Evolutionary conservation across 306 rosid genomes (phyloP), one percentile per base, ranked within the genome.

Genomic region (Rosa multiflora): DNA sequence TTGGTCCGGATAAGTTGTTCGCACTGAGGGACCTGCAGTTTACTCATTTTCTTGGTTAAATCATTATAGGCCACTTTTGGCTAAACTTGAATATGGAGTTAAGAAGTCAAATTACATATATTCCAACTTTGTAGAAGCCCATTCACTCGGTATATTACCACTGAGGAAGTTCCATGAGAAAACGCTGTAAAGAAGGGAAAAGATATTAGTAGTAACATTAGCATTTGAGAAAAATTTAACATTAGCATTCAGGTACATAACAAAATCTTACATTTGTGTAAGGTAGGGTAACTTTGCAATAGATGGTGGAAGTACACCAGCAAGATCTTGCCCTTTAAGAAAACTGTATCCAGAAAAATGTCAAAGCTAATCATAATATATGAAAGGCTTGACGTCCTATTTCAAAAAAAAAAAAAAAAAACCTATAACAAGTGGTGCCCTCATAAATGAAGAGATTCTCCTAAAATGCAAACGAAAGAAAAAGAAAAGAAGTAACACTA

Each of bases 141-240:
- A 71, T 71, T 79, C 53, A 13, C 7, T 66, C 35, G 82, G 82
- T 58, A 79, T 79, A 11, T 61, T 70, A n/a, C 82, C 82, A 46
- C 42, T 58, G 3, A 79, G 76, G 70, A 23, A 79, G 77, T 79
- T 79, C 71, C 40, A 11, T 2, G 76, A 0, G 49, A 79, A 79
- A 70, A 59, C 64, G 39, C 82, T 78, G 68, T n/a, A 78, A 14
- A 55, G 18, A 40, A 52, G 6, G 11, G 58, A 0, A 62, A 29
- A 47, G 17, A 10, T 46, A 14, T 18, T 12, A 14, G 39, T 17
- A 18, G 32, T 76, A 3, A 35, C 8, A 48, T 2, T 37, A 29
- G 8, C 11, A 49, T 20, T 47, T 48, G n/a, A 7, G 64, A 32
- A 8, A 35, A 15, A 12, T 2, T 29, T 13, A 39, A 12, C 4